Percentiles rank a stretch among this genome's conserved stretches.
Conservation (phyloP, 805 yeast species). For the Komagataella pseudopastoris region DNA sequence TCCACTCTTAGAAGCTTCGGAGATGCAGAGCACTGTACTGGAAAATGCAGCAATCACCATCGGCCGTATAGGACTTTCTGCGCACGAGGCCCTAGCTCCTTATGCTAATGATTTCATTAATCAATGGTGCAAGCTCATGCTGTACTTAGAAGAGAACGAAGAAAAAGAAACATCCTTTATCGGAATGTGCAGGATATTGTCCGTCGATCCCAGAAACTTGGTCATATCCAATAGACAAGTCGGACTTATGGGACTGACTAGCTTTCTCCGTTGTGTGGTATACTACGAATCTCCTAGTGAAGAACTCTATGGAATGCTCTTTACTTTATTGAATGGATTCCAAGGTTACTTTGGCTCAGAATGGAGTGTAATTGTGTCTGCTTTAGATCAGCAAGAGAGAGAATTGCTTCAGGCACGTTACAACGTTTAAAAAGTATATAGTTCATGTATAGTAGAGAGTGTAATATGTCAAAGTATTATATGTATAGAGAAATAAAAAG, state of each 20-base stretch:
- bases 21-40: constrained; percentile 47
- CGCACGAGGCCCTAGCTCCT: constrained; percentile 45
- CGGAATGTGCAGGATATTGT: constrained; percentile 68
- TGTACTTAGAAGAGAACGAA: constrained; percentile 58
- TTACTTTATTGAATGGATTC: constrained; percentile 30
- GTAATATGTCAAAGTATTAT: background rate
- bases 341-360: constrained; percentile 31
- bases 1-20: constrained; percentile 40
- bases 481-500: background rate
- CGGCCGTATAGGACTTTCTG: constrained; percentile 67
- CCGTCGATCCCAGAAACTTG: constrained; percentile 39
- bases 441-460: background rate
- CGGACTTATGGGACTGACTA: background rate
- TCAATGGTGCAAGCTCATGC: constrained; percentile 62
- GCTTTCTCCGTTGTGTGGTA: constrained; percentile 45
- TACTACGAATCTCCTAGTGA: constrained; percentile 37
- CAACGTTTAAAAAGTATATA: constrained; percentile 9
- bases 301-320: constrained; percentile 27
- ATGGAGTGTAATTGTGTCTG: constrained; percentile 7
- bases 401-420: constrained; percentile 13
- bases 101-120: constrained; percentile 43
- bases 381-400: constrained; percentile 12
- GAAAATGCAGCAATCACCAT: constrained; percentile 86
- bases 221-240: background rate
- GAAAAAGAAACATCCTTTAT: constrained; percentile 81